Evolutionary conservation across 1,284 basidiomycete genomes (phyloP), one percentile per base, ranked within the genome.

Genomic region (Sporisorium exsertum): DNA sequence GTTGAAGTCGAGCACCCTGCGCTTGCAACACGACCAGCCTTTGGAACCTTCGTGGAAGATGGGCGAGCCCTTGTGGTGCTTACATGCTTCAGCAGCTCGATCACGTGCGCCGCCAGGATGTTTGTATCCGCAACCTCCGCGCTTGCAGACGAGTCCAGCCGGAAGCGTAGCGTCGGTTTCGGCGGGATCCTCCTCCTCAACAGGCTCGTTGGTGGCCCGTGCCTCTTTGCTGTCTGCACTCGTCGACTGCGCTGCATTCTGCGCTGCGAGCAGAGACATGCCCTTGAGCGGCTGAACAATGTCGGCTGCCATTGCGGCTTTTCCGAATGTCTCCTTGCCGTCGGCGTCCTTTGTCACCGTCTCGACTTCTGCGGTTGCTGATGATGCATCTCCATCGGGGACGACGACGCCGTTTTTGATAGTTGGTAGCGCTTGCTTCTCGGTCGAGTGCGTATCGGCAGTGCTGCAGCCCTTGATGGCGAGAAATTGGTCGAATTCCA

Each of bases 1-100:
- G 62, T 78, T 72, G 54, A 85, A 85, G 51, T 85, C 81, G 37
- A 85, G 72, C 22, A 84, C 83, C 18, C 82, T 75, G 35, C 77
- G 75, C 58, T 82, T 82, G 72, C 84, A 85, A 64, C 84, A 85
- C 3, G 81, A 70, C 69, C 81, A 84, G 52, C 83, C 83, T 55
- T 84, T 85, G 29, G 75, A 79, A n/a, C 84, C 84, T 54, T 85
- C 84, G 70, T 85, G 84, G 65, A 85, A 85, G 73, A 85, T 82
- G 29, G 84, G 75, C 9, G 67, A 62, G 42, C 83, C 82, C 42
- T 63, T 72, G 72, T 85, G 84, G 57, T 79, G 80, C 12, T 54
- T 69, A 71, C 84, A 85, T 45, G 45, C 29, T 57, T 85, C 84
- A 2, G 27, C 42, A 5, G 54, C 37, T 24, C 71, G 63, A 18